These are phyloP conservation scores for Sistotremastrum niveocremeum DNA, from an alignment of 768 basidiomycete genomes.

Conservation along the genomic window DNA sequence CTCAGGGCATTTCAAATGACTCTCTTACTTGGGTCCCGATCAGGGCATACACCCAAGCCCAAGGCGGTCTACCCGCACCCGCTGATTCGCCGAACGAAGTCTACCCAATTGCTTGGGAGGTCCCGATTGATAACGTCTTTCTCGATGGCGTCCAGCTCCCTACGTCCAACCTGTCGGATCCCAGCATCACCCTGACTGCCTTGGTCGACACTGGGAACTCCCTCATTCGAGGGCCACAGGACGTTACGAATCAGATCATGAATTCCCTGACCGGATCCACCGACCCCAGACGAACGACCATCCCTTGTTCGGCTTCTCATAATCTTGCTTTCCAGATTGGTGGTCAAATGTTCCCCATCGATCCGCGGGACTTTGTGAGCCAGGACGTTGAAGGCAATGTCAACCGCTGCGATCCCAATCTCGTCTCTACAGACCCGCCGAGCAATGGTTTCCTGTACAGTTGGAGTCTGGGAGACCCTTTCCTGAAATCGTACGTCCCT, in stretches of 20 bases:
- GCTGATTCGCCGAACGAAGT: slow-evolving; percentile 49
- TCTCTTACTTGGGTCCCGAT: slow-evolving; percentile 55
- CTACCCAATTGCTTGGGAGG: slow-evolving; percentile 61
- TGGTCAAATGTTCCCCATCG: slow-evolving; percentile 55
- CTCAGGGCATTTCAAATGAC: slow-evolving; percentile 30
- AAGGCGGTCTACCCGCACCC: slow-evolving; percentile 45
- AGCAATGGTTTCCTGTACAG: slow-evolving; percentile 48
- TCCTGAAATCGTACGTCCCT: slow-evolving; percentile 50
- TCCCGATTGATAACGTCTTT: slow-evolving; percentile 56
- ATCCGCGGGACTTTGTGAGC: slow-evolving; percentile 55
- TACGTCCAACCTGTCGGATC: slow-evolving; percentile 34
- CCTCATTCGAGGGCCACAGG: slow-evolving; percentile 58
- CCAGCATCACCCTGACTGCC: slow-evolving; percentile 42
- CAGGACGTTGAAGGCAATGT: slow-evolving; percentile 27
- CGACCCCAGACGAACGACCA: slow-evolving; percentile 18
- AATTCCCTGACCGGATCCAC: slow-evolving; percentile 1
- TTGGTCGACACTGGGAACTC: slow-evolving; percentile 72
- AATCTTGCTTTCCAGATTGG: slow-evolving; percentile 55
- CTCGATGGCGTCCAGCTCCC: slow-evolving; percentile 53
- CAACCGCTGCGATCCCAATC: slow-evolving; percentile 35
- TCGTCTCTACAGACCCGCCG: slow-evolving; percentile 55
- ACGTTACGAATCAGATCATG: slow-evolving; percentile 28
- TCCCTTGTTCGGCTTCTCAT: slow-evolving; percentile 49
- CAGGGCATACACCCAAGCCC: slow-evolving; percentile 33
- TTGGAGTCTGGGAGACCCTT: slow-evolving; percentile 70